Base-by-base conservation (phyloP, 441 rosid species). In the Croton setiger region DNA sequence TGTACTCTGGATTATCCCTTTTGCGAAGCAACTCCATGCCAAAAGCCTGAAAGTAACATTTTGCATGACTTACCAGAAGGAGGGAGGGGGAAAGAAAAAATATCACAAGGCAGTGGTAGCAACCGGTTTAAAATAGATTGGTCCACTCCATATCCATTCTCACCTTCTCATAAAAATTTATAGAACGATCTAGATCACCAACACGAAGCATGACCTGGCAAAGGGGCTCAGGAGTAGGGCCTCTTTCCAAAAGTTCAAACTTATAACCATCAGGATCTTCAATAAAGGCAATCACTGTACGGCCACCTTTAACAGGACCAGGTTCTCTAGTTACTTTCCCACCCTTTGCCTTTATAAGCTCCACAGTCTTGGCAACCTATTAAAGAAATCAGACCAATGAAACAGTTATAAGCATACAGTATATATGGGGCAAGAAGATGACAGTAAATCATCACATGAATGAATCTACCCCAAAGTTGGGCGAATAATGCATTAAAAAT, bases 191-290 rank as follows among this genome's bases (percentile, higher is more conserved):
- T 52, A 94, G 96, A 82, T 94, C 97, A 48, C 93, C 98, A 72
- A 94, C 98, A 58, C 96, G 96, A 76, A 94, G 96, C 98, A 94
- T 92, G 69, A 94, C 97, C 80, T 94, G 97, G 76, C 97, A 91
- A 51, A 94, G 71, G 45, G 97, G 98, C 82, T 94, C 98, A 5
- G 97, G 97, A 41, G 97, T 94, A 62, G 91, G 90, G 33, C 85
- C 88, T 74, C 91, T 90, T 79, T 92, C 96, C 78, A 92, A 74
- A 68, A 94, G 91, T 72, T 92, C 97, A 81, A 92, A 94, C 74
- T 86, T 88, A 77, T 94, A 94, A 78, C 98, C 98, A 81, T 92
- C 97, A 55, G 96, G 98, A 83, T 94, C 98, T 85, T 92, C 97
- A 66, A 92, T 75, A 78, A 87, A 92, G 27, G 98, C 98, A 61